Evolutionary conservation across 2,329 filamentous ascomycete genomes (phyloP).

Genomic region (Botrytis porri): DNA sequence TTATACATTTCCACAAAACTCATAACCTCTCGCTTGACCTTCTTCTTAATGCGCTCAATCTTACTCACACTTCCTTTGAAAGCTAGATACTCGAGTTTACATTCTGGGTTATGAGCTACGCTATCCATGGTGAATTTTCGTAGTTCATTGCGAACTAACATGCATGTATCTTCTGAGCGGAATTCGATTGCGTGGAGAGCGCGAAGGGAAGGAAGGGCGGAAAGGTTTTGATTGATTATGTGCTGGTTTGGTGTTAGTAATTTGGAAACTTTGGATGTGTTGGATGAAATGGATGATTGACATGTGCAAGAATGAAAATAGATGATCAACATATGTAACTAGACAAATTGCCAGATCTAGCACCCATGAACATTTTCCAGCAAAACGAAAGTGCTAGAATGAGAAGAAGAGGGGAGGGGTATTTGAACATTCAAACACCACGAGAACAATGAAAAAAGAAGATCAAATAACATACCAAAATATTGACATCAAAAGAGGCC

Average conservation of each 20-base stretch:
- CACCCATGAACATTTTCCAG: not conserved
- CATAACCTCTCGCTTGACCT: conserved; percentile 14
- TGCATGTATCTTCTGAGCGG: conserved; percentile 53
- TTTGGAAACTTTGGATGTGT: not conserved
- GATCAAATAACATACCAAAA: conserved; percentile 46
- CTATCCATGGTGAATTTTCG: conserved; percentile 58
- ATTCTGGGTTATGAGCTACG: conserved; percentile 51
- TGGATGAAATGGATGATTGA: not conserved
- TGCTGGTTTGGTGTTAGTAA: conserved; percentile 44
- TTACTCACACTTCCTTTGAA: conserved; percentile 50
- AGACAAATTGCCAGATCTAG: not conserved
- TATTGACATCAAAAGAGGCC: conserved; percentile 51
- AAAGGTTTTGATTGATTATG: conserved; percentile 53
- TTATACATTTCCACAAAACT: not conserved
- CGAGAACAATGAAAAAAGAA: not conserved
- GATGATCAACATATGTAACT: not conserved
- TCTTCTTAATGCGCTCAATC: conserved; percentile 23
- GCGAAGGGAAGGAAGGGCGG: conserved; percentile 47
- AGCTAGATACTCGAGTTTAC: conserved; percentile 58
- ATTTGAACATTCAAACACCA: not conserved
- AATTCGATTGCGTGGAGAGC: conserved; percentile 56
- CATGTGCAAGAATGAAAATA: not conserved
- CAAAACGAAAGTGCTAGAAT: too few relatives aligned
- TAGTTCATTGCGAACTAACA: conserved; percentile 53
- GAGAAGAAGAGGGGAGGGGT: not conserved